Evolutionary conservation across 2,329 filamentous ascomycete species (phyloP).

Genomic region (Ophiognomonia clavigignenti-juglandacearum): DNA sequence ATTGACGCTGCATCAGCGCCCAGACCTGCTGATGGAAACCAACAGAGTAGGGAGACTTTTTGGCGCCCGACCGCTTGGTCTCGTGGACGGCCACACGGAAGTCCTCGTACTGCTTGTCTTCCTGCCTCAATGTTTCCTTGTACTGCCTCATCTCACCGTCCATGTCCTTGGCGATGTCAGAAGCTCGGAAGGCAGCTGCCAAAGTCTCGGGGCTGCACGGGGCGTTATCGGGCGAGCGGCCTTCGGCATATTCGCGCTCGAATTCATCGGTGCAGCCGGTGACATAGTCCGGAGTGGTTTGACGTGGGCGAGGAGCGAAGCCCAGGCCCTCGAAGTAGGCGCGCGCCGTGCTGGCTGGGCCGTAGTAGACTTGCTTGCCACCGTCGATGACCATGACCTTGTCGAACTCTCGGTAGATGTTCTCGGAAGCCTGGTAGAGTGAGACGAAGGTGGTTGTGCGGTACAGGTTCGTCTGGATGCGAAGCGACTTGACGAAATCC

Average conservation of each 20-base stretch:
- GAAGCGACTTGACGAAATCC: slow-evolving; percentile 56
- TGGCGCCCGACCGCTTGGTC: slow-evolving; percentile 70
- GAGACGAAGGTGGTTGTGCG: slow-evolving; percentile 81
- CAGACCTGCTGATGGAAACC: slow-evolving; percentile 80
- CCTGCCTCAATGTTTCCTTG: slow-evolving; percentile 55
- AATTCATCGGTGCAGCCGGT: slow-evolving; percentile 82
- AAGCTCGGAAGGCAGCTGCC: slow-evolving; percentile 65
- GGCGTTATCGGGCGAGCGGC: slow-evolving; percentile 59
- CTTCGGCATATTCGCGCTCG: slow-evolving; percentile 70
- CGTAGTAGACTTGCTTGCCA: slow-evolving; percentile 72
- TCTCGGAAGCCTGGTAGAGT: slow-evolving; percentile 80
- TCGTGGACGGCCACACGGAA: slow-evolving; percentile 73
- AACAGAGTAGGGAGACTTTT: slow-evolving; percentile 75
- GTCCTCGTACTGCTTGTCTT: slow-evolving; percentile 67
- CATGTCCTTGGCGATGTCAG: slow-evolving; percentile 51
- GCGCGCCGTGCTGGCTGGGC: slow-evolving; percentile 61
- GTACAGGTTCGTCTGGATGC: slow-evolving; percentile 79
- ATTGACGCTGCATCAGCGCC: slow-evolving; percentile 80
- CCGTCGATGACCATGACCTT: slow-evolving; percentile 79
- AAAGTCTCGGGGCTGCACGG: slow-evolving; percentile 65
- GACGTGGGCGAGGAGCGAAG: slow-evolving; percentile 67
- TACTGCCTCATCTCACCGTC: slow-evolving; percentile 65
- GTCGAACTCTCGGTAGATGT: slow-evolving; percentile 74
- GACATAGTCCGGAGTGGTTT: slow-evolving; percentile 77
- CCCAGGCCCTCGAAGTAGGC: slow-evolving; percentile 73